Percentiles rank a stretch among this genome's conserved stretches.
phyloP scores from a whole-genome alignment of 345 rosid genomes.

The Crucihimalaya himalaica region DNA sequence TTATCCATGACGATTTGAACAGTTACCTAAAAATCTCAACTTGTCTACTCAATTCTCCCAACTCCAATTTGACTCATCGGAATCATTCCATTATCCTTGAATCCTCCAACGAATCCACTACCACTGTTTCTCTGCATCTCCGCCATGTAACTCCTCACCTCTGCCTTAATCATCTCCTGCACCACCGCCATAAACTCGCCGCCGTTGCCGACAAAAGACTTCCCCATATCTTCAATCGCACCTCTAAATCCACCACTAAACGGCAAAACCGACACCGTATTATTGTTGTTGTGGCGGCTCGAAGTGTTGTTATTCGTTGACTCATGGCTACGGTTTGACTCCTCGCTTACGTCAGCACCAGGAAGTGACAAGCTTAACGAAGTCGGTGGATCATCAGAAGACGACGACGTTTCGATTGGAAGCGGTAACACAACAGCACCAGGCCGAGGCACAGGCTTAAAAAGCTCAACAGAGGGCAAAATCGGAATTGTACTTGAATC shows the following conservation, averaged over 20 bases:
- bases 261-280: slow-evolving; percentile 22
- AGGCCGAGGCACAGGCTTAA: slow-evolving; percentile 55
- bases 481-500: slow-evolving; percentile 54
- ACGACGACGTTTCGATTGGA: slow-evolving; percentile 46
- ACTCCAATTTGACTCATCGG: slow-evolving; percentile 54
- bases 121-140: slow-evolving; percentile 45
- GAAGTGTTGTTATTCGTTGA: slow-evolving; percentile 30
- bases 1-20: background rate
- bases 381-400: slow-evolving; percentile 56
- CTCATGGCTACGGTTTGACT: slow-evolving; percentile 46
- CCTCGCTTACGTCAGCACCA: slow-evolving; percentile 51
- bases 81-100: slow-evolving; percentile 48
- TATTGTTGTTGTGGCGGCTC: background rate
- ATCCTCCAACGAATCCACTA: slow-evolving; percentile 48
- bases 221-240: slow-evolving; percentile 27
- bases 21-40: background rate
- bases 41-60: slow-evolving; percentile 51
- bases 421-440: slow-evolving; percentile 49
- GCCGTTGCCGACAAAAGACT: slow-evolving; percentile 7
- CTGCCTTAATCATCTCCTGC: slow-evolving; percentile 85
- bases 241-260: slow-evolving; percentile 8
- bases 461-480: slow-evolving; percentile 43
- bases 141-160: slow-evolving; percentile 80
- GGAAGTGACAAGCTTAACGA: slow-evolving; percentile 72
- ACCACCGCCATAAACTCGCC: slow-evolving; percentile 71